phyloP scores from a whole-genome alignment of 148 eudicot species.

The Tetragonia tetragonoides region DNA sequence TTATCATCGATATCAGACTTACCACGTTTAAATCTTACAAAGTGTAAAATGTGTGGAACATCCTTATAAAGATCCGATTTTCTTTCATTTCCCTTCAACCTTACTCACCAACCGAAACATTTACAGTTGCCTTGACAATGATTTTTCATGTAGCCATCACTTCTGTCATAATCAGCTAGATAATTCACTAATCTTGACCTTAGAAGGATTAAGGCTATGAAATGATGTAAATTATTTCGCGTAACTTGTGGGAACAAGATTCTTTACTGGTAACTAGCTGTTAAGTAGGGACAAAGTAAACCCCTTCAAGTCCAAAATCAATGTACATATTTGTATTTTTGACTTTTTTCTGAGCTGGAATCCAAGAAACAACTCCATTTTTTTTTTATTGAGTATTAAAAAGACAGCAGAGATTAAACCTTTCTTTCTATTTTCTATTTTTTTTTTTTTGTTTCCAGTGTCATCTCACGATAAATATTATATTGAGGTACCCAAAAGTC shows the following conservation, averaged over 20 bases:
- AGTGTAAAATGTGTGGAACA: too few relatives aligned
- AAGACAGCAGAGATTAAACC: slow-evolving; percentile 7
- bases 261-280: slow-evolving; percentile 68
- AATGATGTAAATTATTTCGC: slow-evolving; percentile 18
- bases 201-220: too few relatives aligned
- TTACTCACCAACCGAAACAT: slow-evolving; percentile 20
- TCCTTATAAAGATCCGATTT: neutral
- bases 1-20: too few relatives aligned
- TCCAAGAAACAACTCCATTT: slow-evolving; percentile 31
- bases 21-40: too few relatives aligned
- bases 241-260: slow-evolving; percentile 50
- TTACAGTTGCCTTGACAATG: slow-evolving; percentile 16
- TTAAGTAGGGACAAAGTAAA: slow-evolving; percentile 48
- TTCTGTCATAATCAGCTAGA: slow-evolving; percentile 42
- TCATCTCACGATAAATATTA: slow-evolving; percentile 5
- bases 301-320: slow-evolving; percentile 28
- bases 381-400: slow-evolving; percentile 1
- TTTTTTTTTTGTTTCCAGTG: neutral
- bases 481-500: slow-evolving; percentile 17
- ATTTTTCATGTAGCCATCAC: slow-evolving; percentile 5
- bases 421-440: neutral
- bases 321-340: slow-evolving; percentile 9
- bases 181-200: neutral
- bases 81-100: slow-evolving; percentile 14
- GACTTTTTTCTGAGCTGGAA: slow-evolving; percentile 46